Evolutionary conservation across 1,139 yeast genomes (phyloP).

Genomic region (Debaryomycetaceae sp.): DNA sequence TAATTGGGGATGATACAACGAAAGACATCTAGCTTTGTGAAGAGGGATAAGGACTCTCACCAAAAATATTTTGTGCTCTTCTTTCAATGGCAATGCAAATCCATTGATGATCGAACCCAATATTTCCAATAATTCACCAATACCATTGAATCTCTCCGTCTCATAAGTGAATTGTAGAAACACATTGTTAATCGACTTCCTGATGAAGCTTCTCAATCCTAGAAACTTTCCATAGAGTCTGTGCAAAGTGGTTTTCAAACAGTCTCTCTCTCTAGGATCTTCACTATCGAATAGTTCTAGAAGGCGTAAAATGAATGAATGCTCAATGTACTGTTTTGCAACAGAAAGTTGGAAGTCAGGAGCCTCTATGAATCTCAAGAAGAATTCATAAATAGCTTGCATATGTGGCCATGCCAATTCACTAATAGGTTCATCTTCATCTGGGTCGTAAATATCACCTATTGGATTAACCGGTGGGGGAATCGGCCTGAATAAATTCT

Average conservation of each 20-base stretch:
- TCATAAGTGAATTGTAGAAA: slow-evolving; percentile 92
- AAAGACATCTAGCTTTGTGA: slow-evolving; percentile 85
- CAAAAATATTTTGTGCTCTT: slow-evolving; percentile 90
- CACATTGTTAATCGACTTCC: slow-evolving; percentile 88
- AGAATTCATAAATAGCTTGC: slow-evolving; percentile 94
- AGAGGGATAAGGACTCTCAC: slow-evolving; percentile 87
- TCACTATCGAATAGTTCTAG: slow-evolving; percentile 92
- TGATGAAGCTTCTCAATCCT: slow-evolving; percentile 83
- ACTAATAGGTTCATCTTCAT: slow-evolving; percentile 96
- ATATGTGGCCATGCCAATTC: slow-evolving; percentile 99
- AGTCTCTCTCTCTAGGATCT: slow-evolving; percentile 94
- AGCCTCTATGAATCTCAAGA: slow-evolving; percentile 86
- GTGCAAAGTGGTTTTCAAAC: slow-evolving; percentile 90
- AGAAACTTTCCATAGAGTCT: slow-evolving; percentile 94
- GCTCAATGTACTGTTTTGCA: slow-evolving; percentile 93
- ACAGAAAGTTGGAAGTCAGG: slow-evolving; percentile 92
- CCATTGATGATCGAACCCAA: slow-evolving; percentile 97
- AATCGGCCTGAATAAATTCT: slow-evolving; percentile 87
- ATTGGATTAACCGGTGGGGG: slow-evolving; percentile 98
- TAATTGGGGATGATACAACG: slow-evolving; percentile 91
- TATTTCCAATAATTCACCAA: slow-evolving; percentile 90
- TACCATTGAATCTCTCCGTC: slow-evolving; percentile 93
- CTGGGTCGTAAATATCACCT: slow-evolving; percentile 96
- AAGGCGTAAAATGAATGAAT: slow-evolving; percentile 73
- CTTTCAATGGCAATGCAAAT: slow-evolving; percentile 94